Conservation (phyloP, 768 basidiomycete species). For the Piloderma croceum region DNA sequence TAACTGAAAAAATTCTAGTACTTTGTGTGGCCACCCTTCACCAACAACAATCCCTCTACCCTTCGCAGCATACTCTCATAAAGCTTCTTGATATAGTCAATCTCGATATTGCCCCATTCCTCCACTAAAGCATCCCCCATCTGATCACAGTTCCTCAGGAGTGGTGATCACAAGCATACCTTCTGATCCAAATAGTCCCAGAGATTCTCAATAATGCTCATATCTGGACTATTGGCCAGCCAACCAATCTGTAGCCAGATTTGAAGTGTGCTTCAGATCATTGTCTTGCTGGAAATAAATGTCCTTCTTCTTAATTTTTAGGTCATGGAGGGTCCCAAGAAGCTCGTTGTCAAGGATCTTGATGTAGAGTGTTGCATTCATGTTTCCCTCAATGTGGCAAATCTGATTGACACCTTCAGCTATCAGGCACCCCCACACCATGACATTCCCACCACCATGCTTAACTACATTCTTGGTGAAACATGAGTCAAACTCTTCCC, state of each 20-base stretch:
- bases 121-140: too few species aligned
- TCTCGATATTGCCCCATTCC: too few species aligned
- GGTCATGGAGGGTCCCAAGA: slow-evolving; percentile 22
- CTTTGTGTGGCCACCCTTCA: too few species aligned
- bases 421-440: slow-evolving; percentile 33
- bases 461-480: slow-evolving; percentile 26
- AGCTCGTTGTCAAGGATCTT: slow-evolving; percentile 25
- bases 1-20: too few species aligned
- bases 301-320: slow-evolving; percentile 10
- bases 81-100: too few species aligned
- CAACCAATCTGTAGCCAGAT: slow-evolving; percentile 30
- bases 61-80: too few species aligned
- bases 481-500: slow-evolving; percentile 18
- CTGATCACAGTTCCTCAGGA: too few species aligned
- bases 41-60: too few species aligned
- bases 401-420: slow-evolving; percentile 22
- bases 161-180: too few species aligned
- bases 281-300: slow-evolving; percentile 32
- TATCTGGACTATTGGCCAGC: slow-evolving; percentile 29
- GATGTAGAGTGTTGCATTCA: slow-evolving; percentile 21
- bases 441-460: slow-evolving; percentile 30
- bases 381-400: slow-evolving; percentile 26
- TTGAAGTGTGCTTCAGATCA: slow-evolving; percentile 15
- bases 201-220: slow-evolving; percentile 31
- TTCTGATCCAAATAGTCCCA: slow-evolving; percentile 25